phyloP scores from a whole-genome alignment of 331 rosid genomes.

The Rosa hybrid region DNA sequence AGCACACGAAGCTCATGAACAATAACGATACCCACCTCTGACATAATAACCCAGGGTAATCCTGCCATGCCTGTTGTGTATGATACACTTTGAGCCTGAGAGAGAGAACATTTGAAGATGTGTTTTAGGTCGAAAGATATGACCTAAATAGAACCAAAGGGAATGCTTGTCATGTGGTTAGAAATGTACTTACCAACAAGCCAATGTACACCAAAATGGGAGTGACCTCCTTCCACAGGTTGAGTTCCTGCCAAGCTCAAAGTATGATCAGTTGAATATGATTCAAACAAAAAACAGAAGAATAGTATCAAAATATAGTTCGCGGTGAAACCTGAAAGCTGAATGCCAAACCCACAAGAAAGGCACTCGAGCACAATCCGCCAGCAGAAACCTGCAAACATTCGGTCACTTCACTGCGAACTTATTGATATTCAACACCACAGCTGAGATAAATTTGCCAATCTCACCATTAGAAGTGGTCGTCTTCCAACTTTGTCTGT shows the following conservation, averaged over 20 bases:
- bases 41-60: constrained; percentile 22
- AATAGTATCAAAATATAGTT: background rate
- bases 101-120: background rate
- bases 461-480: constrained; percentile 44
- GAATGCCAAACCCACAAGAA: constrained; percentile 40
- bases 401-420: background rate
- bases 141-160: background rate
- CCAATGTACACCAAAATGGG: constrained; percentile 20
- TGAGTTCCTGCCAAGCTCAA: constrained; percentile 9
- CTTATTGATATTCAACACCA: background rate
- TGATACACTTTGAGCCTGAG: constrained; percentile 1
- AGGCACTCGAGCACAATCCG: constrained; percentile 40
- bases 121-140: background rate
- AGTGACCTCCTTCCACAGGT: constrained; percentile 9
- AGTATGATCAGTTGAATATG: background rate
- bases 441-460: background rate
- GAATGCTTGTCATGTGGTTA: background rate
- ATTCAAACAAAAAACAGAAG: background rate
- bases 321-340: constrained; percentile 22
- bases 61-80: constrained; percentile 25
- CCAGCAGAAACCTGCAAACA: constrained; percentile 41
- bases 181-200: constrained; percentile 17
- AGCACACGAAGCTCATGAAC: background rate
- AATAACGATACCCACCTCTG: constrained; percentile 14
- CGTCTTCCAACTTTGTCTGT: constrained; percentile 43